Percentiles rank a stretch among this genome's conserved stretches.
Evolutionary conservation across 2,329 filamentous ascomycete genomes (phyloP).

Genomic region (Septoria petroselini): DNA sequence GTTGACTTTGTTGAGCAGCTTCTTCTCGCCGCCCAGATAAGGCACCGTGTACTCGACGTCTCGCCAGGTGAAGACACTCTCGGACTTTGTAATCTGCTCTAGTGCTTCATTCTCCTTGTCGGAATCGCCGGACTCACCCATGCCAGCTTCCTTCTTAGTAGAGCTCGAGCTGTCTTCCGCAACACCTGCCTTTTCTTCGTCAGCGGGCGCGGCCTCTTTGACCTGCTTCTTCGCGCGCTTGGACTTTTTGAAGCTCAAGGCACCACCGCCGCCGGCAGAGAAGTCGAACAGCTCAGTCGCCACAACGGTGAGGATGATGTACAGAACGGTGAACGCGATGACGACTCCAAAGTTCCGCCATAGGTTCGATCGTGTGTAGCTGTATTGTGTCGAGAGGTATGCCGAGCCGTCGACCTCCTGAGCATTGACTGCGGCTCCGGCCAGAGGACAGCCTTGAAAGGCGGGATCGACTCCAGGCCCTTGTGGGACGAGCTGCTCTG

Average conservation of each 20-base stretch:
- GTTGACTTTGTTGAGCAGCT: slow-evolving; percentile 65
- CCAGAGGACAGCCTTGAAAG: slow-evolving; percentile 62
- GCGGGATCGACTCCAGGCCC: slow-evolving; percentile 55
- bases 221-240: slow-evolving; percentile 57
- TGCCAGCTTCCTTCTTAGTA: slow-evolving; percentile 32
- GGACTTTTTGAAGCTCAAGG: slow-evolving; percentile 68
- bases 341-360: slow-evolving; percentile 76
- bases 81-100: slow-evolving; percentile 53
- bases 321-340: slow-evolving; percentile 71
- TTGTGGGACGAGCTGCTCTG: slow-evolving; percentile 58
- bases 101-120: slow-evolving; percentile 43
- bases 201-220: slow-evolving; percentile 46
- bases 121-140: slow-evolving; percentile 32
- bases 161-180: slow-evolving; percentile 37
- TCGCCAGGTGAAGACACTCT: slow-evolving; percentile 68
- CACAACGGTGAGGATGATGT: slow-evolving; percentile 67
- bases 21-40: slow-evolving; percentile 60
- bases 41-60: slow-evolving; percentile 71
- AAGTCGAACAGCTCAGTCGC: slow-evolving; percentile 69
- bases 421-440: slow-evolving; percentile 55
- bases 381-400: slow-evolving; percentile 56
- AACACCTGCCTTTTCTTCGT: slow-evolving; percentile 56
- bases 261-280: slow-evolving; percentile 60
- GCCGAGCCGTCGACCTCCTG: slow-evolving; percentile 52
- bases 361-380: slow-evolving; percentile 56